Evolutionary conservation across 257 asterid genomes (phyloP).

Genomic region (Solanum bulbocastanum): DNA sequence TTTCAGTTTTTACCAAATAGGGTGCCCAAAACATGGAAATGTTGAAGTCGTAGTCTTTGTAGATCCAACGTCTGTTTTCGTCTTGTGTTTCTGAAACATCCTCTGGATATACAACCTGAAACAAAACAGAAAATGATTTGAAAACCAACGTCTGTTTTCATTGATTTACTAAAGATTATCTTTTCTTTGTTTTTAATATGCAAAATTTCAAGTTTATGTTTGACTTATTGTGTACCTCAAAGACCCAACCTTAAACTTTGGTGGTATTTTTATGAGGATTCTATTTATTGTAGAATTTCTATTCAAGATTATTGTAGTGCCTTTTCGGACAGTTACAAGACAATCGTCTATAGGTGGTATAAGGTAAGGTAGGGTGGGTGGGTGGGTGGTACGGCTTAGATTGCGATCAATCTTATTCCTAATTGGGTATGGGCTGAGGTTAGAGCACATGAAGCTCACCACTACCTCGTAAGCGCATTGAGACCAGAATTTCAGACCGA

Average conservation of each 20-base stretch:
- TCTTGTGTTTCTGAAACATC: slow-evolving; percentile 39
- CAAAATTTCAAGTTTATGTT: not conserved
- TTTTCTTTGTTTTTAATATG: not conserved
- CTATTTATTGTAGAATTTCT: not conserved
- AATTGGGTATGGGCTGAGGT: not conserved
- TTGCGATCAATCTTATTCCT: not conserved
- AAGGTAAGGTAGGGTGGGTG: not conserved
- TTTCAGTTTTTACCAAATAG: slow-evolving; percentile 38
- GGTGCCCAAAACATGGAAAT: slow-evolving; percentile 84
- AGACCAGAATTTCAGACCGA: not conserved
- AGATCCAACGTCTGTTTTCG: slow-evolving; percentile 54
- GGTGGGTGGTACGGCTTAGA: not conserved
- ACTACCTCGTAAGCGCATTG: not conserved
- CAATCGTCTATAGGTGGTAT: not conserved
- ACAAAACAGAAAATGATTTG: not conserved
- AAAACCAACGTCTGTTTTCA: not conserved
- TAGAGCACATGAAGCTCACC: not conserved
- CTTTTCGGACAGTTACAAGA: not conserved
- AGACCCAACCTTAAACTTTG: not conserved
- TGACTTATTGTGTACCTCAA: not conserved
- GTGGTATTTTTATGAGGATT: not conserved
- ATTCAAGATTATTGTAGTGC: not conserved
- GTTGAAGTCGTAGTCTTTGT: slow-evolving; percentile 55
- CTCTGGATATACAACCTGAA: slow-evolving; percentile 43
- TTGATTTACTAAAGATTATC: not conserved